These are phyloP conservation scores for Piper betle DNA, from an alignment of 164 flowering plant genomes.

Conservation along the genomic window DNA sequence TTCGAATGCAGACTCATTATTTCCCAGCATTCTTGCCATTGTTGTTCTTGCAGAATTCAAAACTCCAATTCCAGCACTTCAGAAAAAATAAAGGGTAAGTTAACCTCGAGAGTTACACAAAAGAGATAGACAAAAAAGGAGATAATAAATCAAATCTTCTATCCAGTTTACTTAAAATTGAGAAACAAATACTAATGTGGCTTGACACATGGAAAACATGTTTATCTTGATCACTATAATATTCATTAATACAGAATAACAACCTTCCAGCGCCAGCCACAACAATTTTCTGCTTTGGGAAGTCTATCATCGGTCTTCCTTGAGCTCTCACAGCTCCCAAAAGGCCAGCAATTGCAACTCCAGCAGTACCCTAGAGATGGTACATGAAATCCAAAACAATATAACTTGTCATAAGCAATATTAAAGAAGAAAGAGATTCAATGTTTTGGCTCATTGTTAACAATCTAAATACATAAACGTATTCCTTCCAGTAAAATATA, in stretches of 20 bases:
- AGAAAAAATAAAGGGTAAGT: conserved; percentile 3
- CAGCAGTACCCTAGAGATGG: conserved; percentile 86
- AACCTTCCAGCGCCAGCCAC: conserved; percentile 99
- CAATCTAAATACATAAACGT: background rate
- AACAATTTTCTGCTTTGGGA: conserved; percentile 93
- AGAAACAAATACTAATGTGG: no score
- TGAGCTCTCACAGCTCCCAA: conserved; percentile 97
- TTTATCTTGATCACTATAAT: no score
- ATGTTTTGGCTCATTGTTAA: no score
- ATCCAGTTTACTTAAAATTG: no score
- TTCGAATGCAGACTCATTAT: conserved; percentile 76
- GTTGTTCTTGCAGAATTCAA: conserved; percentile 91
- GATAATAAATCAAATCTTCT: background rate
- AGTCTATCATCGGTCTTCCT: conserved; percentile 94
- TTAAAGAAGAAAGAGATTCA: background rate
- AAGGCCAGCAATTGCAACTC: conserved; percentile 98
- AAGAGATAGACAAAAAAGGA: background rate
- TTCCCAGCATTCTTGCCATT: conserved; percentile 94
- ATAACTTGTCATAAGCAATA: background rate
- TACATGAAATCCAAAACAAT: background rate
- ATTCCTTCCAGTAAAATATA: background rate
- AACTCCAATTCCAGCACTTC: conserved; percentile 98
- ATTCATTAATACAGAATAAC: background rate
- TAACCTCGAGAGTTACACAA: background rate
- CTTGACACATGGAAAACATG: no score